Base-by-base conservation (phyloP, 1,284 basidiomycete species). In the Pseudozyma pruni region DNA sequence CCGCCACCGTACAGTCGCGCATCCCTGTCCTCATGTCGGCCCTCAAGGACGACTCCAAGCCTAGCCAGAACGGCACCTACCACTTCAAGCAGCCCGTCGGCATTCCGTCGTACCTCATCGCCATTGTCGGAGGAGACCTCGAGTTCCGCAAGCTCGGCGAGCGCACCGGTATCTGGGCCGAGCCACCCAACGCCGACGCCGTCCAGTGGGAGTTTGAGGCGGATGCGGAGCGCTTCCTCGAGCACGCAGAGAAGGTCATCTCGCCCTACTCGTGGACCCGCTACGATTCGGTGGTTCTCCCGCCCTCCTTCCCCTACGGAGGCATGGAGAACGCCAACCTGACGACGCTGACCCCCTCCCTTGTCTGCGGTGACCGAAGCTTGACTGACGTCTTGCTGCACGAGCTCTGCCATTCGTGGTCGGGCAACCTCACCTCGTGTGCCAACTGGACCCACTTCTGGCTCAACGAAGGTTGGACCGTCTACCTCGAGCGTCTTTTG, bases 231-330 rank as follows among this genome's bases (percentile, higher is more conserved):
- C 69, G 72, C n/a, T 82, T 76, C 70, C 63, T 82, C 27, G 47
- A 62, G 38, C 75, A 75, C n/a, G 78, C 79, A 10, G 80, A 82
- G 54, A 62, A 76, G 50, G 70, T 75, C 35, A 71, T 82, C 42
- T 78, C 75, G 38, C 79, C 79, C 0, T 98, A 98, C 83, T 86
- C 86, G 44, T 98, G 95, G 84, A 91, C 91, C 2, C 90, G 94
- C 3, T 97, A 94, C 79, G 94, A 97, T 82, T 84, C 94, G 8
- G 86, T 98, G 27, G 90, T 98, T n/a, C 86, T 97, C 8, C 95
- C 95, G 0, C 90, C 93, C 14, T 91, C 91, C 0, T 98, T 97
- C 86, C 94, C 94, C 0, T 97, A 82, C 62, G 83, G 83, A 20
- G 82, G 81, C 27, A 81, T 81, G 79, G 79, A 83, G 55, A 80